A percentile compares a stretch with the other conserved stretches of the same genome.
phyloP scores from a whole-genome alignment of 306 rosid species.

The Luffa acutangula region DNA sequence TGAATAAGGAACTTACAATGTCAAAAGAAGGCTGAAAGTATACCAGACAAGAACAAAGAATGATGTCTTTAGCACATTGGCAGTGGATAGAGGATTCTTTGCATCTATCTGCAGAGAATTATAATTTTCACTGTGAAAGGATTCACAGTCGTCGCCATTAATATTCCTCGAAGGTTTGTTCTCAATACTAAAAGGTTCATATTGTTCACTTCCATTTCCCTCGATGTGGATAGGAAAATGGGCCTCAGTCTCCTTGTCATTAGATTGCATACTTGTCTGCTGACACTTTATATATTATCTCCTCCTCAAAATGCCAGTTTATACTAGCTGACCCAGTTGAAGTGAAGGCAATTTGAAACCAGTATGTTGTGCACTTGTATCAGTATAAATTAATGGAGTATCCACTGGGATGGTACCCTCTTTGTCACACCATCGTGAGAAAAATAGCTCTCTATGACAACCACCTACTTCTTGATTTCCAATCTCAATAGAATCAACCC shows the following conservation, averaged over 20 bases:
- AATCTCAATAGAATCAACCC: slow-evolving; percentile 16
- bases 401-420: slow-evolving; percentile 33
- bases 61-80: slow-evolving; percentile 66
- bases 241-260: slow-evolving; percentile 33
- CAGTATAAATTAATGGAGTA: slow-evolving; percentile 20
- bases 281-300: slow-evolving; percentile 25
- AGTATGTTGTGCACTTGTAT: slow-evolving; percentile 33
- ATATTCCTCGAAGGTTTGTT: slow-evolving; percentile 29
- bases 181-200: slow-evolving; percentile 59
- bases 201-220: slow-evolving; percentile 38
- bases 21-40: slow-evolving; percentile 85
- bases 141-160: slow-evolving; percentile 17
- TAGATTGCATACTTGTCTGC: slow-evolving; percentile 34
- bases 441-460: slow-evolving; percentile 52
- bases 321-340: slow-evolving; percentile 29
- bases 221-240: slow-evolving; percentile 32
- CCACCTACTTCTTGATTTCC: slow-evolving; percentile 32
- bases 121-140: slow-evolving; percentile 23
- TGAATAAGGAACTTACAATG: slow-evolving; percentile 64
- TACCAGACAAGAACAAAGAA: slow-evolving; percentile 82
- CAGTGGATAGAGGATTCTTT: slow-evolving; percentile 28
- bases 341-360: slow-evolving; percentile 50
- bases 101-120: slow-evolving; percentile 19
- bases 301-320: slow-evolving; percentile 26
- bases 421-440: slow-evolving; percentile 63